Conservation (phyloP, 371 early-diverging fungal species). For the Umbelopsis sp. region DNA sequence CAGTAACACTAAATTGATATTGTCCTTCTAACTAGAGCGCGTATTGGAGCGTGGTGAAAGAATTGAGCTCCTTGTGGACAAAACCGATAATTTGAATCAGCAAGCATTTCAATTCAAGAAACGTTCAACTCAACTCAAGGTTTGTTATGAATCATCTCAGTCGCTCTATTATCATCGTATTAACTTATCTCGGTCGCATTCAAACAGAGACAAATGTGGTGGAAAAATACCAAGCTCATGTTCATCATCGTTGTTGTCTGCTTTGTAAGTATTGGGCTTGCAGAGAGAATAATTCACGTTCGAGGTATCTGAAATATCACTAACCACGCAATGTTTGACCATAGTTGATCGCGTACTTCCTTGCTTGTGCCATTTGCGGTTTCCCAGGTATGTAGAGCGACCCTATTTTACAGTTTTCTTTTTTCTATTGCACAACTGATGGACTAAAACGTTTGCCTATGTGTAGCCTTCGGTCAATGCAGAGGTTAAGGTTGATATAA, state of each 20-base stretch:
- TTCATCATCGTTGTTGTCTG: constrained; percentile 66
- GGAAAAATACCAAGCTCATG: constrained; percentile 89
- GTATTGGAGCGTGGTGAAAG: constrained; percentile 92
- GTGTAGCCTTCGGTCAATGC: constrained; percentile 7
- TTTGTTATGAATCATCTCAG: constrained; percentile 8
- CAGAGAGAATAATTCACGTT: too few species aligned
- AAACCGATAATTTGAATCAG: constrained; percentile 87
- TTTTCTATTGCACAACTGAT: neutral
- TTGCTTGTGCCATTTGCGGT: constrained; percentile 76
- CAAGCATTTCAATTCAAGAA: constrained; percentile 90
- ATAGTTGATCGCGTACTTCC: constrained; percentile 68
- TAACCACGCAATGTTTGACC: neutral
- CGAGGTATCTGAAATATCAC: too few species aligned
- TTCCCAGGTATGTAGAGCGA: constrained; percentile 60
- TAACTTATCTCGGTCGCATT: neutral
- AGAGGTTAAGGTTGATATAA: neutral
- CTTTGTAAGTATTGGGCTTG: constrained; percentile 56
- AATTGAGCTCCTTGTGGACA: constrained; percentile 89
- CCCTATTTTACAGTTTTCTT: too few species aligned
- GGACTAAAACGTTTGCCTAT: neutral
- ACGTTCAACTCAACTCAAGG: constrained; percentile 84
- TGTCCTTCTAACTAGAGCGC: constrained; percentile 55
- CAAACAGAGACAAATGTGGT: constrained; percentile 83
- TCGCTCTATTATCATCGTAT: neutral
- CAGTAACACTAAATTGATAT: neutral